Evolutionary conservation across 495 filamentous ascomycete species (phyloP).

Genomic region (Podospora sp.): DNA sequence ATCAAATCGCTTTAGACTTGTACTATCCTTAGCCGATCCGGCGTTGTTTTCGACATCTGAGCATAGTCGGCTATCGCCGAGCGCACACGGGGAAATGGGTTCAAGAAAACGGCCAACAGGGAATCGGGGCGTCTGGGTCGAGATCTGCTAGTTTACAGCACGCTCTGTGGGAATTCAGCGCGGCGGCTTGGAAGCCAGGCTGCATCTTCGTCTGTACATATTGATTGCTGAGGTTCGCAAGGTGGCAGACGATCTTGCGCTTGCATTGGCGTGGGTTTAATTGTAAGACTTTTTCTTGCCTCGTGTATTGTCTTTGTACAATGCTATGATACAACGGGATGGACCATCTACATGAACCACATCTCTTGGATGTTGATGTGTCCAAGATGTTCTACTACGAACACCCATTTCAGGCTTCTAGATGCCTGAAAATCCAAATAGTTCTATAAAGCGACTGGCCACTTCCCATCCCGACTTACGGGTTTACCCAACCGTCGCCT

Average conservation of each 20-base stretch:
- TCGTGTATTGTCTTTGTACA: constrained; percentile 20
- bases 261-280: constrained; percentile 9
- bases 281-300: constrained; percentile 1
- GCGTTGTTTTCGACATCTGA: constrained; percentile 21
- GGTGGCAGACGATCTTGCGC: not conserved
- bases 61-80: constrained; percentile 28
- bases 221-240: constrained; percentile 12
- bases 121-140: constrained; percentile 8
- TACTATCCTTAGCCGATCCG: constrained; percentile 29
- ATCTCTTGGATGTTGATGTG: no score
- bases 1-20: constrained; percentile 17
- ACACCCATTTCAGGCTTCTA: not conserved
- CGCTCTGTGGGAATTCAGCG: not conserved
- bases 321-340: constrained; percentile 4
- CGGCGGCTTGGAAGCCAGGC: constrained; percentile 22
- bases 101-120: constrained; percentile 29
- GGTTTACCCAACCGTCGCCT: constrained; percentile 50
- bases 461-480: not conserved
- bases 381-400: not conserved
- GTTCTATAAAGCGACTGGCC: no score
- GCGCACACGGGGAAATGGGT: constrained; percentile 24
- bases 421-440: no score
- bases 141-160: not conserved
- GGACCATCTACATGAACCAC: not conserved
- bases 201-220: constrained; percentile 42